Evolutionary conservation across 2,329 filamentous ascomycete species (phyloP).

Genomic region (Microascus cirrosus): DNA sequence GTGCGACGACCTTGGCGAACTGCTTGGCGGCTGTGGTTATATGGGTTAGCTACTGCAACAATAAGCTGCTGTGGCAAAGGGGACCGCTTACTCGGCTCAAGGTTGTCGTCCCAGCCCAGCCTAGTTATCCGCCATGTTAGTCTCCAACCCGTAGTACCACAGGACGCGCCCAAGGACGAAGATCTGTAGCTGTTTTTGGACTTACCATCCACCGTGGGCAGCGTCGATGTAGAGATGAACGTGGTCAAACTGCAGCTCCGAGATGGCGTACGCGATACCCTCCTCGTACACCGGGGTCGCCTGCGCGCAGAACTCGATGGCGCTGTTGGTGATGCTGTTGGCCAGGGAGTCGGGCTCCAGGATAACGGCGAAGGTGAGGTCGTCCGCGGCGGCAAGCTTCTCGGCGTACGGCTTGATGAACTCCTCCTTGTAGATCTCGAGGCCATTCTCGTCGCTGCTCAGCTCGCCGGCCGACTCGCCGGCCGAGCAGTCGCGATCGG

Average conservation of each 20-base stretch:
- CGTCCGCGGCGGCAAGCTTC: slow-evolving; percentile 21
- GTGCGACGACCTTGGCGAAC: slow-evolving; percentile 24
- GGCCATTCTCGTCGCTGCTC: slow-evolving; percentile 19
- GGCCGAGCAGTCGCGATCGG: slow-evolving; percentile 31
- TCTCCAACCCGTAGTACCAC: neutral
- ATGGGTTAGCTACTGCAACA: neutral
- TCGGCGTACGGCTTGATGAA: slow-evolving; percentile 26
- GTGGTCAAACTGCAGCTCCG: slow-evolving; percentile 45
- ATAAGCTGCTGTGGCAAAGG: neutral
- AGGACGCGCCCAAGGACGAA: too few species aligned
- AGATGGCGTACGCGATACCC: slow-evolving; percentile 41
- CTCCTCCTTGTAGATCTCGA: slow-evolving; percentile 25
- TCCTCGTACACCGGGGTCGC: slow-evolving; percentile 25
- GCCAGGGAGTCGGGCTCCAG: slow-evolving; percentile 32
- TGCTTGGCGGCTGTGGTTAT: slow-evolving; percentile 20
- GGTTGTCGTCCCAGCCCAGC: slow-evolving; percentile 52
- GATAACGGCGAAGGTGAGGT: slow-evolving; percentile 29
- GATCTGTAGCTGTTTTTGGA: too few species aligned
- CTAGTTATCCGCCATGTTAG: neutral
- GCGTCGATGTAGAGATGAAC: slow-evolving; percentile 55
- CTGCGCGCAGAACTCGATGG: slow-evolving; percentile 21
- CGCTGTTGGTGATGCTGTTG: slow-evolving; percentile 28
- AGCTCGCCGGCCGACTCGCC: slow-evolving; percentile 30
- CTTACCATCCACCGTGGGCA: slow-evolving; percentile 47
- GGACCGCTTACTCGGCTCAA: slow-evolving; percentile 22